Conservation (phyloP, 1,139 yeast species). For the Magnusiomyces magnusii region DNA sequence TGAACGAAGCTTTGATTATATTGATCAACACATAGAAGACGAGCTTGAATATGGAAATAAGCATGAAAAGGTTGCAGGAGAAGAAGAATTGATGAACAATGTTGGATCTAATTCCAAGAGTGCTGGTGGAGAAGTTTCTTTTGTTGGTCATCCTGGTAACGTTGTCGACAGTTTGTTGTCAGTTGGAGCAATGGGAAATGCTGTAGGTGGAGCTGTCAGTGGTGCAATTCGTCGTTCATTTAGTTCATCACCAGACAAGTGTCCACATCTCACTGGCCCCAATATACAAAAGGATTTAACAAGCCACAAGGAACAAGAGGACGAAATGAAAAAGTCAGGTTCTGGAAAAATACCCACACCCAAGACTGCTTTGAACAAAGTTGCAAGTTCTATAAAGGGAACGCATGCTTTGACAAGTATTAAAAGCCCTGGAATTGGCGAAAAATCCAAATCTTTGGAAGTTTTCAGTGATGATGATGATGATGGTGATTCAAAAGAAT, state of each 20-base stretch:
- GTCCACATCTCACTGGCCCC: neutral
- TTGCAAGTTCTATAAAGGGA: neutral
- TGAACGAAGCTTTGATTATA: neutral
- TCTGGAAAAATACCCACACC: neutral
- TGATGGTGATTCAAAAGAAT: neutral
- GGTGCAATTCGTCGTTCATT: neutral
- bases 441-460: neutral
- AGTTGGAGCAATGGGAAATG: neutral
- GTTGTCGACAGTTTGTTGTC: neutral
- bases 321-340: neutral
- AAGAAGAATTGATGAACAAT: neutral
- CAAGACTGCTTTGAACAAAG: neutral
- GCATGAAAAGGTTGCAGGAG: neutral
- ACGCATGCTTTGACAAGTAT: neutral
- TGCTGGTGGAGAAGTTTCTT: neutral
- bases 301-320: neutral
- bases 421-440: neutral
- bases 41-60: neutral
- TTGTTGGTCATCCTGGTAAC: neutral
- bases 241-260: neutral
- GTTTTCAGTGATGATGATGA: neutral
- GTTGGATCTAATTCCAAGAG: neutral
- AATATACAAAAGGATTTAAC: neutral
- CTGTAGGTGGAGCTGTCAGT: neutral
- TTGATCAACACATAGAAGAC: neutral